These are phyloP conservation scores for Ophiostoma tasmaniense DNA, from an alignment of 2,329 filamentous ascomycete species.

Conservation along the genomic window DNA sequence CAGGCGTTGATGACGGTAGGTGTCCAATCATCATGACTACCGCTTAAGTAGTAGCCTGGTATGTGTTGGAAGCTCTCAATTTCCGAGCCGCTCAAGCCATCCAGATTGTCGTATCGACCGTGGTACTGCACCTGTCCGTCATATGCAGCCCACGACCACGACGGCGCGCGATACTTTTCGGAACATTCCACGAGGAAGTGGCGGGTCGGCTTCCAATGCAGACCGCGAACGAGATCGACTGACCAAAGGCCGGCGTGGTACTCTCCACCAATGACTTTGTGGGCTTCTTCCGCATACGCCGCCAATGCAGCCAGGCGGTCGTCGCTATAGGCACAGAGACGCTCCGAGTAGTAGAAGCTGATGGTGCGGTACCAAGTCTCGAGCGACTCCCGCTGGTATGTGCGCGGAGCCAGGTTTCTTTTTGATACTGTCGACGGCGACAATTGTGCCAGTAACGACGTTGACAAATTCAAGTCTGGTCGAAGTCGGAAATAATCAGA, in stretches of 20 bases:
- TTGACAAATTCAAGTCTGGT: not conserved
- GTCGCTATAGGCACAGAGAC: not conserved
- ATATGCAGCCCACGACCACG: slow-evolving; percentile 1
- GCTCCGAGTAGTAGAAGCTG: not conserved
- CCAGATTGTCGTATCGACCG: not conserved
- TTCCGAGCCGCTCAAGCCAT: not conserved
- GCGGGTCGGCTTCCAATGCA: not conserved
- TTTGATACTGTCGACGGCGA: not conserved
- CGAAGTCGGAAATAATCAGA: not conserved
- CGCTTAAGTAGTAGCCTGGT: not conserved
- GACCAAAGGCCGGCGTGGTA: not conserved
- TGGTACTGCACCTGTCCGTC: not conserved
- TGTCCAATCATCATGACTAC: not conserved
- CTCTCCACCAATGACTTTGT: not conserved
- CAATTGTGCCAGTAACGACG: not conserved
- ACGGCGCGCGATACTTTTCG: not conserved
- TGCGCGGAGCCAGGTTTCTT: not conserved
- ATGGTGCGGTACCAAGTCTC: not conserved
- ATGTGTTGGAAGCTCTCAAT: not conserved
- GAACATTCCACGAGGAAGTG: not conserved
- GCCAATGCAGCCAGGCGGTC: not conserved
- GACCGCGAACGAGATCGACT: not conserved
- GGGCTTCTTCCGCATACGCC: not conserved
- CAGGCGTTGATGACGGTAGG: not conserved
- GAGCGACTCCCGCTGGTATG: not conserved